Evolutionary conservation across 495 filamentous ascomycete species (phyloP).

Genomic region (Hypoxylon trugodes): DNA sequence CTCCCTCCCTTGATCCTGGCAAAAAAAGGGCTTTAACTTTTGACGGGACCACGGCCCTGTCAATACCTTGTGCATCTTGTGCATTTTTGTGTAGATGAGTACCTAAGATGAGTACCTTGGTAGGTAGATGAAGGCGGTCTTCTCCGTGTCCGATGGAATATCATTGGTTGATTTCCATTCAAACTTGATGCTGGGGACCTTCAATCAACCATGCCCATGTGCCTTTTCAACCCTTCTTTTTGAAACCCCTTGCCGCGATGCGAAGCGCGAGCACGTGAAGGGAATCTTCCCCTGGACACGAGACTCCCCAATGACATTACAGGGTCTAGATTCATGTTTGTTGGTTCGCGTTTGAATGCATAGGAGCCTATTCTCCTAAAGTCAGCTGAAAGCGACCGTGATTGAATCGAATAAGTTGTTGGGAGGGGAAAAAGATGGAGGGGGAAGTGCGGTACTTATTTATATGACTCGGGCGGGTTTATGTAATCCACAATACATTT

Average conservation of each 20-base stretch:
- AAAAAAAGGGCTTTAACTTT: too few species aligned
- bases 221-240: background rate
- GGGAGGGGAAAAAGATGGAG: background rate
- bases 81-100: too few species aligned
- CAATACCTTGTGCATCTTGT: background rate
- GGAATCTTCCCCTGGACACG: background rate
- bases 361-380: constrained; percentile 1
- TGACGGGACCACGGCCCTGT: background rate
- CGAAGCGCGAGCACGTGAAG: constrained; percentile 24
- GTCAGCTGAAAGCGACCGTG: background rate
- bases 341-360: background rate
- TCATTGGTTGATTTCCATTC: too few species aligned
- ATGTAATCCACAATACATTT: constrained; percentile 10
- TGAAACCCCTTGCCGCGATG: constrained; percentile 16
- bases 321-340: constrained; percentile 3
- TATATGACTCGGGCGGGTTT: background rate
- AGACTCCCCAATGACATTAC: constrained; percentile 12
- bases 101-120: too few species aligned
- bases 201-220: background rate
- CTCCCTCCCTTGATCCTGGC: constrained; percentile 3
- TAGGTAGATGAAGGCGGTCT: too few species aligned
- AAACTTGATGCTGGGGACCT: too few species aligned
- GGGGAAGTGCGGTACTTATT: constrained; percentile 6
- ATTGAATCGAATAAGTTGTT: background rate
- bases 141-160: too few species aligned